Base-by-base conservation (phyloP, 768 basidiomycete genomes). In the Amanita brunnescens region DNA sequence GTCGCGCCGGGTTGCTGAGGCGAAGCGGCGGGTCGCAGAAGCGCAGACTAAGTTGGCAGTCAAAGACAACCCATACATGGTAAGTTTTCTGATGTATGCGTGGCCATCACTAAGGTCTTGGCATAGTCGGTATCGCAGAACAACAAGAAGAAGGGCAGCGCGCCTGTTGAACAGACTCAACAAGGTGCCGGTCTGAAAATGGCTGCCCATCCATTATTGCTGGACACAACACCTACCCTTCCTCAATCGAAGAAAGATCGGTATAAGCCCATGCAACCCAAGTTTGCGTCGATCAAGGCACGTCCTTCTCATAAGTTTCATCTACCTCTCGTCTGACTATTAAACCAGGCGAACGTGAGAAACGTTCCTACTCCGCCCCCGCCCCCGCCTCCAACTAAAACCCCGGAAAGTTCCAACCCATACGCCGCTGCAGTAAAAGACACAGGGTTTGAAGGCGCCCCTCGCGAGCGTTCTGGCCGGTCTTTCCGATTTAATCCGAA, bases 211-310 rank as follows among this genome's bases (percentile, higher is more conserved):
- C 91, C 91, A 2, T 71, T 93, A 20, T 66, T 95, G 21, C 73
- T 93, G 33, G 90, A 92, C 40, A 76, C 72, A 3, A 77, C 84
- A 0, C 71, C 78, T 6, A 61, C 69, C 2, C 69, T 75, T 3
- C 78, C 76, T 2, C 83, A 84, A 66, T 84, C 83, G 23, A 89
- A 88, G 68, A 91, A 94, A 66, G 91, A 96, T 65, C 72, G 87
- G 55, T 96, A 96, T 68, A 95, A 94, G 64, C 92, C 95, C 14
- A 97, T 99, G 94, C 93, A 94, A 56, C 96, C 96, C 45, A 99
- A 99, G 67, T 99, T 98, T 65, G 90, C 94, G 0, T 91, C 91
- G 2, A 93, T 95, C 67, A 92, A 87, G 73, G 90, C 85, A 16
- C 43, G 71, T 58, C 29, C 59, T 41, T 2, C 2, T 16, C 2